phyloP scores from a whole-genome alignment of 257 asterid species.

The Jacaranda mimosifolia region DNA sequence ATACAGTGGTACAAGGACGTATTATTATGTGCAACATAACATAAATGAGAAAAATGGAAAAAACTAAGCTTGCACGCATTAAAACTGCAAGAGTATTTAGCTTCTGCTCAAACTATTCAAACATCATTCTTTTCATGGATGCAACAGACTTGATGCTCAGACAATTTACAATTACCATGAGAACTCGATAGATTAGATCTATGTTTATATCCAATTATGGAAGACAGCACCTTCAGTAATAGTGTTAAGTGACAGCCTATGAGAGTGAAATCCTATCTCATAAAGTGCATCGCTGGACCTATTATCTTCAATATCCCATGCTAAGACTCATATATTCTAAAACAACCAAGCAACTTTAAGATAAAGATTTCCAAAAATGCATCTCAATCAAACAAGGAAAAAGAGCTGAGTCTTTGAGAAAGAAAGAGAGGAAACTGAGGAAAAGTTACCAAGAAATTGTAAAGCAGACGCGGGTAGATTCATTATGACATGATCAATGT shows the following conservation, averaged over 20 bases:
- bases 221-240: slow-evolving; percentile 8
- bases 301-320: not conserved
- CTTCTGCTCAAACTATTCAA: not conserved
- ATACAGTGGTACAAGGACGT: not conserved
- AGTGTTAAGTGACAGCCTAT: not conserved
- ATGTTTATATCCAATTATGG: not conserved
- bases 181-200: not conserved
- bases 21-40: not conserved
- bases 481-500: slow-evolving; percentile 90
- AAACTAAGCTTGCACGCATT: not conserved
- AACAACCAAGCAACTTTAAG: not conserved
- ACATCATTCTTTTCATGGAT: not conserved
- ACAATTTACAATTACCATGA: not conserved
- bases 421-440: slow-evolving; percentile 3
- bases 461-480: slow-evolving; percentile 95
- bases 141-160: not conserved
- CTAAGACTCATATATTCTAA: not conserved
- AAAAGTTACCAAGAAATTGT: slow-evolving; percentile 78
- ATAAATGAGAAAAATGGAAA: slow-evolving; percentile 3
- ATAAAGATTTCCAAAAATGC: not conserved
- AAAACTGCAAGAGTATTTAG: not conserved
- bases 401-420: not conserved
- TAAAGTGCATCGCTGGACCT: not conserved
- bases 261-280: too few relatives aligned
- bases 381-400: slow-evolving; percentile 7